Conservation (phyloP, 305 asterid genomes). For the Solanum hybrid region DNA sequence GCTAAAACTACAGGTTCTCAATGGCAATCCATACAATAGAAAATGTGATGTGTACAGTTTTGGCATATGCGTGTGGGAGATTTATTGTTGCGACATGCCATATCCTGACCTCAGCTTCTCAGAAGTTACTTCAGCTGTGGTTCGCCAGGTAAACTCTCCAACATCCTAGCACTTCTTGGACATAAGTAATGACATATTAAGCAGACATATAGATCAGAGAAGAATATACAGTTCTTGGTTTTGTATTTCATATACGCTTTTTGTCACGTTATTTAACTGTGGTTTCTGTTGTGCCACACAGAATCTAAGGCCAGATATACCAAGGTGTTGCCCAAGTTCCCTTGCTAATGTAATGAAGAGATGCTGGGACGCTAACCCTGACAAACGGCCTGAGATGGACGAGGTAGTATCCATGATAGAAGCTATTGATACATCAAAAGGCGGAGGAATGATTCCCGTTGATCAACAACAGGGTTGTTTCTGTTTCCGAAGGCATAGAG, state of each 20-base stretch:
- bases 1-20: constrained; percentile 49
- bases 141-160: constrained; percentile 55
- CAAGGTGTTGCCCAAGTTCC: constrained; percentile 36
- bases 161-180: not conserved
- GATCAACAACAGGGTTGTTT: constrained; percentile 27
- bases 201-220: not conserved
- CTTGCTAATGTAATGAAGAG: constrained; percentile 22
- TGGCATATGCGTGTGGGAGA: constrained; percentile 88
- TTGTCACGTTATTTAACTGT: not conserved
- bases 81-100: constrained; percentile 91
- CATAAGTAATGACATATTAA: not conserved
- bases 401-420: constrained; percentile 29
- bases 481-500: constrained; percentile 33
- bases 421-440: constrained; percentile 27
- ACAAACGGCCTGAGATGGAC: constrained; percentile 36
- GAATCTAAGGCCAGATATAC: constrained; percentile 32
- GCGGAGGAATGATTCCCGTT: constrained; percentile 37
- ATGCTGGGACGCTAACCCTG: constrained; percentile 35
- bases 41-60: constrained; percentile 89
- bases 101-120: constrained; percentile 86
- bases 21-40: constrained; percentile 75
- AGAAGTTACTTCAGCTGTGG: constrained; percentile 88
- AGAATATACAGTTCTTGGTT: not conserved
- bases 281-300: not conserved
- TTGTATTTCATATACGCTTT: not conserved